Percentiles rank a stretch among this genome's conserved stretches.
phyloP scores from a whole-genome alignment of 306 rosid species.

The Prunus mongolica region DNA sequence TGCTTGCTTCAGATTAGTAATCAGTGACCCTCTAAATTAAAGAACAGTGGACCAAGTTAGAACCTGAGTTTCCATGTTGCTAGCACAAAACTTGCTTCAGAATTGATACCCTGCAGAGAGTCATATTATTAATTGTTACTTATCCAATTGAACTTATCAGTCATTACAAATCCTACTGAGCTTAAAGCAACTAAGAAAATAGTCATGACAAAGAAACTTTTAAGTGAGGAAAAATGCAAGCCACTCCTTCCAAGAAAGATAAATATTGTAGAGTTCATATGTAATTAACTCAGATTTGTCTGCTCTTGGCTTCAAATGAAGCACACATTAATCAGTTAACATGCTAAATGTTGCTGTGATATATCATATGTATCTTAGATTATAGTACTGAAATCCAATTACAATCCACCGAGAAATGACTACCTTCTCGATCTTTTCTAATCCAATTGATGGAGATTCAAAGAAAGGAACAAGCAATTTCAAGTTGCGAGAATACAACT shows the following conservation, averaged over 20 bases:
- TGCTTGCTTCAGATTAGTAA: neutral
- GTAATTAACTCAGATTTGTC: neutral
- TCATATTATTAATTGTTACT: slow-evolving; percentile 4
- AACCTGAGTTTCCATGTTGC: slow-evolving; percentile 93
- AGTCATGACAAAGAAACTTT: neutral
- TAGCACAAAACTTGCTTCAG: slow-evolving; percentile 42
- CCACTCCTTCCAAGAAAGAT: neutral
- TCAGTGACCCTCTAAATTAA: neutral
- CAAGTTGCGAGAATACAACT: slow-evolving; percentile 79
- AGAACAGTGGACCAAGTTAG: slow-evolving; percentile 14
- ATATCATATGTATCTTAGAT: neutral
- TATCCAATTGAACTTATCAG: neutral
- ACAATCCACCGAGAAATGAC: slow-evolving; percentile 8
- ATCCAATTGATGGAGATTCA: slow-evolving; percentile 62
- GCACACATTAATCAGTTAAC: neutral
- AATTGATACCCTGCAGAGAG: slow-evolving; percentile 46
- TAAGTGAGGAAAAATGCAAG: neutral
- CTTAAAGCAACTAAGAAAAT: neutral
- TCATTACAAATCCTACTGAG: neutral
- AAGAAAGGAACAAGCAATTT: slow-evolving; percentile 96
- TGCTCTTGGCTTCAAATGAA: neutral
- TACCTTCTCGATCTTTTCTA: slow-evolving; percentile 75
- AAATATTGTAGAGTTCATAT: neutral
- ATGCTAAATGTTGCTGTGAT: neutral
- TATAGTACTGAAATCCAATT: slow-evolving; percentile 18